Evolutionary conservation across 306 rosid genomes (phyloP), one percentile per base, ranked within the genome.

Genomic region (Erythrophleum fordii): DNA sequence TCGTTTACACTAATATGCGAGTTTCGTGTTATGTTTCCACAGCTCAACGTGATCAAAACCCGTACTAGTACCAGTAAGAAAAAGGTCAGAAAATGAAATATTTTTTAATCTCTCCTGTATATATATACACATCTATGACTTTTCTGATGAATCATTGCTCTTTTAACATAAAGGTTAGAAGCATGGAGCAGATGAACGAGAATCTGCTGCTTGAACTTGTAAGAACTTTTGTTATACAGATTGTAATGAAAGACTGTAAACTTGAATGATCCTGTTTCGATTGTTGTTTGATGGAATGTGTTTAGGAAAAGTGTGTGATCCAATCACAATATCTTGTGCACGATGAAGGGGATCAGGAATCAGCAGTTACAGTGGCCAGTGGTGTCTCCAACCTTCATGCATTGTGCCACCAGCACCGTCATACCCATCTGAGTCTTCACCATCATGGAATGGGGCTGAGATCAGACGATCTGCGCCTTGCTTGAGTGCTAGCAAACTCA

Each of bases 231-330:
- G 31, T 59, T 26, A 31, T 11, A 58, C 3, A 41, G 29, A 34
- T 68, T 51, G 0, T 12, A 73, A 20, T 45, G 39, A 48, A 59
- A 59, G 31, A 22, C 1, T 18, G 0, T 11, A 61, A 61, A 18
- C 9, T 13, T 29, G 68, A 28, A 29, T 10, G 56, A 41, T 41
- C 11, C 45, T 34, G 3, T 80, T 51, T 20, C 67, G 35, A 48
- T 84, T 46, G 12, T 84, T 25, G n/a, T 20, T 59, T 12, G 12
- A 59, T 59, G 66, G 34, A 59, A 59, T 51, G 68, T 6, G n/a
- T 18, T 84, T 83, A 83, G 91, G 82, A 86, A 69, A 83, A 78
- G 51, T 72, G 79, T 60, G 92, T 88, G 91, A 87, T 87, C 84
- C 91, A 90, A 86, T 89, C 95, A 11, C 66, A 59, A 26, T 59